A percentile compares a stretch with the other conserved stretches of the same genome.
phyloP scores from a whole-genome alignment of 1,284 basidiomycete species.

The Cutaneotrichosporon daszewskae region DNA sequence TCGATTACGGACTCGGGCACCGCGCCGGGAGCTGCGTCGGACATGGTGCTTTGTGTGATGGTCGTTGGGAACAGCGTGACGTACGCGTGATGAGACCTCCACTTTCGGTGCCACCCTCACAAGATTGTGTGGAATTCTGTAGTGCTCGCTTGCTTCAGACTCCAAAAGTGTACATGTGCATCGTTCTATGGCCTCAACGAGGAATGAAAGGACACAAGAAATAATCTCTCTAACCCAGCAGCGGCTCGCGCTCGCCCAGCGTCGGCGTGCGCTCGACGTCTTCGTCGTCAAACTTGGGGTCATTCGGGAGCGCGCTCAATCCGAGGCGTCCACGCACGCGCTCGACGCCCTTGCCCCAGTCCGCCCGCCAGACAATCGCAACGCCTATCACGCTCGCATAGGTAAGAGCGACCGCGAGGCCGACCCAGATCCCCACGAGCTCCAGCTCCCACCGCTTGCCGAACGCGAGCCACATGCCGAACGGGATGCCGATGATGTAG shows the following conservation, averaged over 20 bases:
- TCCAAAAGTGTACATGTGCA: too few relatives aligned
- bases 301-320: conserved; percentile 8
- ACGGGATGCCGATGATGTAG: conserved; percentile 50
- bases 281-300: conserved; percentile 13
- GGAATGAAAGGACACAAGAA: too few relatives aligned
- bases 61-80: too few relatives aligned
- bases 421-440: conserved; percentile 50
- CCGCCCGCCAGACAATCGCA: conserved; percentile 45
- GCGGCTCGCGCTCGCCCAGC: neutral
- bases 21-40: too few relatives aligned
- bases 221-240: neutral
- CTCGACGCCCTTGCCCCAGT: conserved; percentile 48
- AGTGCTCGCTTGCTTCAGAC: too few relatives aligned
- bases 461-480: conserved; percentile 51
- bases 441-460: conserved; percentile 34
- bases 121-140: too few relatives aligned
- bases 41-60: too few relatives aligned
- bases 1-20: too few relatives aligned
- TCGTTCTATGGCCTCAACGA: too few relatives aligned
- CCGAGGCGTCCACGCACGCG: conserved; percentile 45
- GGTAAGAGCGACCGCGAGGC: conserved; percentile 48
- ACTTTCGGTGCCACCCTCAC: too few relatives aligned
- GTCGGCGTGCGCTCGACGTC: conserved; percentile 1
- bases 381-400: conserved; percentile 44
- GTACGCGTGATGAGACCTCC: too few relatives aligned